Evolutionary conservation across 768 basidiomycete species (phyloP).

Genomic region (Tricholoma terreum): DNA sequence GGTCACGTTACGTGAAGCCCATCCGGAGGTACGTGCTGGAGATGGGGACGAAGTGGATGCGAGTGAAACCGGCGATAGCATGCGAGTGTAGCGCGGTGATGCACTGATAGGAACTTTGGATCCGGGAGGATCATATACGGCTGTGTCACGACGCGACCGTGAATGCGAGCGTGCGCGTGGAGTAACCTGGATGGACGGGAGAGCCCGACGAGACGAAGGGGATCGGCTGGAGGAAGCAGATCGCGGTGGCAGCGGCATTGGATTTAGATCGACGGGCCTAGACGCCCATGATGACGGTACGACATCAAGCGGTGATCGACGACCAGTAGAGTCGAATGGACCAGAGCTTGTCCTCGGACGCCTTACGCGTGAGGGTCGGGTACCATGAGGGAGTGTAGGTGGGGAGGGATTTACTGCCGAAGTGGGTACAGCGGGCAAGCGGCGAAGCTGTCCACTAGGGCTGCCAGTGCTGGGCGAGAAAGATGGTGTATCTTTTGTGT

Average conservation of each 20-base stretch:
- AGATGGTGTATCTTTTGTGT: conserved; percentile 1
- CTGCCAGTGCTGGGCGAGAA: conserved; percentile 7
- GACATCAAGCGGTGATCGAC: conserved; percentile 14
- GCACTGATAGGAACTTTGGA: neutral
- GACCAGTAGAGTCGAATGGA: conserved; percentile 1
- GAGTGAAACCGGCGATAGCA: neutral
- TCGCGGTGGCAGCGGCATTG: conserved; percentile 6
- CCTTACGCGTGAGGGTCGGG: conserved; percentile 14
- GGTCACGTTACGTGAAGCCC: neutral
- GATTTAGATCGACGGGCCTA: conserved; percentile 23
- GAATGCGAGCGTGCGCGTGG: conserved; percentile 21
- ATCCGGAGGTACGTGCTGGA: neutral
- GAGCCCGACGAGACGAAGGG: neutral
- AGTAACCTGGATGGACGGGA: neutral
- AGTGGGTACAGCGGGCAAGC: conserved; percentile 22
- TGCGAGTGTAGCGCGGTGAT: conserved; percentile 5
- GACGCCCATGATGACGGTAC: conserved; percentile 23
- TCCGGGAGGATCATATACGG: neutral
- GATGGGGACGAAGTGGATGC: neutral
- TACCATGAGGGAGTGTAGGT: conserved; percentile 1
- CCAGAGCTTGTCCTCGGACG: conserved; percentile 26
- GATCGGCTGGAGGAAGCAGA: neutral
- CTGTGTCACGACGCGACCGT: conserved; percentile 16
- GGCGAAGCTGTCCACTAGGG: conserved; percentile 12
- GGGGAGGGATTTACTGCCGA: conserved; percentile 7